Evolutionary conservation across 495 filamentous ascomycete species (phyloP), one percentile per base, ranked within the genome.

Genomic region (Aspergillus affinis): DNA sequence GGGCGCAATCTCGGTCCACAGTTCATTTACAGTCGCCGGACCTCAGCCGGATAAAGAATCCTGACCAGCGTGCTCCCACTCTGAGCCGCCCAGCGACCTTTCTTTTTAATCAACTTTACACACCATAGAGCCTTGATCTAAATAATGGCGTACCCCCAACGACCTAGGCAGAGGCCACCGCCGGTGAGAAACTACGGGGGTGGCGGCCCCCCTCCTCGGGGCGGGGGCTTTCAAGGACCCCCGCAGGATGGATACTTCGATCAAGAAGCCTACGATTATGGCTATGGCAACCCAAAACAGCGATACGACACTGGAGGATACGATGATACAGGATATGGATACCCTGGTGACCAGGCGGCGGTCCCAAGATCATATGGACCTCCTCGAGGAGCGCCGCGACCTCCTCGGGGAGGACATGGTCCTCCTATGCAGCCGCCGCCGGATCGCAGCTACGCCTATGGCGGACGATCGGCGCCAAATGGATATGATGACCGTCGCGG

Each of bases 141-240:
- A n/a, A n/a, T 61, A 60, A 78, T 78, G 75, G 74, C 73, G 46
- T 78, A 74, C 54, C 66, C 61, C 32, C 65, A 63, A 54, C 61
- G 62, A 47, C 61, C 63, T 30, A 63, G 66, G 41, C 73, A 75
- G 67, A 65, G 81, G 57, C 80, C 76, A 26, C 79, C 82, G 30
- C 84, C 82, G 54, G 68, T 72, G 64, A 71, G 82, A 62, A 82
- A 82, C 63, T 82, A 86, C 62, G 80, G 80, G 48, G 66, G 61
- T 55, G 65, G 69, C 55, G 65, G 69, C 19, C 69, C 69, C 17
- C 64, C 66, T 47, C 68, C 67, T 6, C 66, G 68, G 50, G 62
- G 59, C 49, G 58, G 58, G 19, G 57, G 56, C 18, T 21, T 67
- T 45, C 53, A 64, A 62, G 66, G 50, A 21, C 74, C 73, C 29